These are phyloP conservation scores for Scolecobasidium constrictum DNA, from an alignment of 2,329 filamentous ascomycete genomes.

Conservation along the genomic window DNA sequence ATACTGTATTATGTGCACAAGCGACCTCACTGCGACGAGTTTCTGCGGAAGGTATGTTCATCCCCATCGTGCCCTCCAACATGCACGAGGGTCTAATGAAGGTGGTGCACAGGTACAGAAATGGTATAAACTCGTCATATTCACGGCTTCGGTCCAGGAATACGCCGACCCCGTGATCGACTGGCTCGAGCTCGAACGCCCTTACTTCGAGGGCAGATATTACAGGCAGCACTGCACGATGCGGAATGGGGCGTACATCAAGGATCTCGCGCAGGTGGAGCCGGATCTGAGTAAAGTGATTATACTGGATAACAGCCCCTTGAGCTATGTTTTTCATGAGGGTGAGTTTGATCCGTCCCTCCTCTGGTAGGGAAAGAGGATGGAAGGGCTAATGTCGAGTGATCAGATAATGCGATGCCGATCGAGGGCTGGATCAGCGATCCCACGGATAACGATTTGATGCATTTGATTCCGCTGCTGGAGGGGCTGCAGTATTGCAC, in stretches of 20 bases:
- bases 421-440: conserved; percentile 99
- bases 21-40: conserved; percentile 92
- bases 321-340: conserved; percentile 98
- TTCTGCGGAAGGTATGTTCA: conserved; percentile 68
- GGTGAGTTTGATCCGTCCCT: conserved; percentile 45
- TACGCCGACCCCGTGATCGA: conserved; percentile 98
- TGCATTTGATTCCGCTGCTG: conserved; percentile 83
- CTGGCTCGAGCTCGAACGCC: conserved; percentile 93
- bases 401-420: conserved; percentile 87
- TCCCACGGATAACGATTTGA: conserved; percentile 88
- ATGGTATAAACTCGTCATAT: conserved; percentile 96
- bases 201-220: conserved; percentile 88
- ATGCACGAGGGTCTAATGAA: conserved; percentile 76
- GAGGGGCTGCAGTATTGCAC: conserved; percentile 95
- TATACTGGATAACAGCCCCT: conserved; percentile 96
- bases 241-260: conserved; percentile 93
- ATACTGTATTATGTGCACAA: conserved; percentile 99
- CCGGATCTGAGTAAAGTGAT: conserved; percentile 96
- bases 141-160: conserved; percentile 95
- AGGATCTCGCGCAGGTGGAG: conserved; percentile 91
- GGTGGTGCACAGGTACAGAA: conserved; percentile 69
- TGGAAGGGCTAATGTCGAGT: conserved; percentile 9
- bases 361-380: neutral
- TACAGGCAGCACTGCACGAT: conserved; percentile 97
- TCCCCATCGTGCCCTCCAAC: neutral